Conservation (phyloP, 176 grass and related monocot genomes). For the Carex cristatella region DNA sequence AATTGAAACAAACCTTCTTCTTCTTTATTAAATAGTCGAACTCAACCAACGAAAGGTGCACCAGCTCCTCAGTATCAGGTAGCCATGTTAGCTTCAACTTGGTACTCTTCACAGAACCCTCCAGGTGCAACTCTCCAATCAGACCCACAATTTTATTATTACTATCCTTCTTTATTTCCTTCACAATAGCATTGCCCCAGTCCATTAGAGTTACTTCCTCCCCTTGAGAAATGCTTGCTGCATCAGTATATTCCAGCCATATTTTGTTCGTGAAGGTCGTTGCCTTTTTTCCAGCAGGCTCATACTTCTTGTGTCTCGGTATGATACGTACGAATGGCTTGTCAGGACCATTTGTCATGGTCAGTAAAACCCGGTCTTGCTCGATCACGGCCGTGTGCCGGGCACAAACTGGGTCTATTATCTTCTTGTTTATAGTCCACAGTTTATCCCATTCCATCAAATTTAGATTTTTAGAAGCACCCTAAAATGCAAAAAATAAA, state of each 20-base stretch:
- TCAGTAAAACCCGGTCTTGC: slow-evolving; percentile 45
- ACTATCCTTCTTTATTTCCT: slow-evolving; percentile 64
- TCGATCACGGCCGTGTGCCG: slow-evolving; percentile 74
- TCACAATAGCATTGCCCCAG: slow-evolving; percentile 89
- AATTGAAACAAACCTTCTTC: slow-evolving; percentile 62
- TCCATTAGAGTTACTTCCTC: slow-evolving; percentile 95
- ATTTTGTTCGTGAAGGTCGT: slow-evolving; percentile 68
- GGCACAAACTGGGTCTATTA: slow-evolving; percentile 76
- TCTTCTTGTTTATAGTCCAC: slow-evolving; percentile 93
- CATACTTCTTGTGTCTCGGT: slow-evolving; percentile 88
- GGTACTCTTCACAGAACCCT: slow-evolving; percentile 81
- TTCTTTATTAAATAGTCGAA: slow-evolving; percentile 93
- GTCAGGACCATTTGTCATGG: slow-evolving; percentile 71
- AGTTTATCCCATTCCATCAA: slow-evolving; percentile 98
- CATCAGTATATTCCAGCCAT: slow-evolving; percentile 74
- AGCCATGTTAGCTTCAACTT: slow-evolving; percentile 94
- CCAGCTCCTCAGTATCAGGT: slow-evolving; percentile 67
- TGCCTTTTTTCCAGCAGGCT: slow-evolving; percentile 78
- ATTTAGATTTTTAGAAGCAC: slow-evolving; percentile 94
- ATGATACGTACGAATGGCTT: slow-evolving; percentile 54
- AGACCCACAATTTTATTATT: slow-evolving; percentile 54
- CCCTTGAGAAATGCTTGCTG: slow-evolving; percentile 42
- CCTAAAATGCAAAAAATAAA: slow-evolving; percentile 29
- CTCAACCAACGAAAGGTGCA: slow-evolving; percentile 62
- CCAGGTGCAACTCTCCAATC: slow-evolving; percentile 73